Evolutionary conservation across 1,284 basidiomycete genomes (phyloP).

Genomic region (Sporisorium sorghi): DNA sequence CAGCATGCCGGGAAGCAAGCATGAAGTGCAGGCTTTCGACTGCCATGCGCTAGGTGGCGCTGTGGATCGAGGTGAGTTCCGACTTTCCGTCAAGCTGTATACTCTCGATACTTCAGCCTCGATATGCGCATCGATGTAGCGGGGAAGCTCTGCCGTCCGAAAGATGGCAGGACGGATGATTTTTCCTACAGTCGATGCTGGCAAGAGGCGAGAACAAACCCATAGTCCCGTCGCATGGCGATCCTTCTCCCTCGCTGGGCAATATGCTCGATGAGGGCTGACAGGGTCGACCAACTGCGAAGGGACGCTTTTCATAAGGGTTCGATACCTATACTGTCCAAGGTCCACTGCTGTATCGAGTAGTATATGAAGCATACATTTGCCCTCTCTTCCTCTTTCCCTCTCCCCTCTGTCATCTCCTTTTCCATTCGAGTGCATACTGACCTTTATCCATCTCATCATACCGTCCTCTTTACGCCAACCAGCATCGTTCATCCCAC

Average conservation of each 20-base stretch:
- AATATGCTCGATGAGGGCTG: background rate
- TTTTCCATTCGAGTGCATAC: background rate
- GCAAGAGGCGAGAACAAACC: conserved; percentile 20
- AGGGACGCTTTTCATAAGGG: conserved; percentile 51
- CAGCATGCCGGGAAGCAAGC: conserved; percentile 64
- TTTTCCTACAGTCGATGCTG: conserved; percentile 8
- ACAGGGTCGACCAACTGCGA: background rate
- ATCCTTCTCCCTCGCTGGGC: background rate
- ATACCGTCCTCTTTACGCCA: too few species aligned
- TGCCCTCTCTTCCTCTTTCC: background rate
- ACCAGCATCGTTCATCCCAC: conserved; percentile 45
- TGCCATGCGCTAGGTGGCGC: conserved; percentile 62
- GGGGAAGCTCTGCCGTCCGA: conserved; percentile 1
- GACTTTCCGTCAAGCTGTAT: background rate
- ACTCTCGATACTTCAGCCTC: conserved; percentile 5
- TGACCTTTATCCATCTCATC: conserved; percentile 6
- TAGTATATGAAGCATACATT: conserved; percentile 64
- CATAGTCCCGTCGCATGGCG: conserved; percentile 7
- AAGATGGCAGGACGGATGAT: background rate
- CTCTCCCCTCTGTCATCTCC: background rate
- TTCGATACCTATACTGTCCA: conserved; percentile 36
- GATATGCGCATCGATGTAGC: conserved; percentile 8
- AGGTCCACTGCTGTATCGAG: conserved; percentile 44
- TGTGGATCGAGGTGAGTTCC: conserved; percentile 48
- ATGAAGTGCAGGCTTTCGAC: conserved; percentile 66